phyloP scores from a whole-genome alignment of 2,329 filamentous ascomycete genomes.

The Sporothrix protearum region DNA sequence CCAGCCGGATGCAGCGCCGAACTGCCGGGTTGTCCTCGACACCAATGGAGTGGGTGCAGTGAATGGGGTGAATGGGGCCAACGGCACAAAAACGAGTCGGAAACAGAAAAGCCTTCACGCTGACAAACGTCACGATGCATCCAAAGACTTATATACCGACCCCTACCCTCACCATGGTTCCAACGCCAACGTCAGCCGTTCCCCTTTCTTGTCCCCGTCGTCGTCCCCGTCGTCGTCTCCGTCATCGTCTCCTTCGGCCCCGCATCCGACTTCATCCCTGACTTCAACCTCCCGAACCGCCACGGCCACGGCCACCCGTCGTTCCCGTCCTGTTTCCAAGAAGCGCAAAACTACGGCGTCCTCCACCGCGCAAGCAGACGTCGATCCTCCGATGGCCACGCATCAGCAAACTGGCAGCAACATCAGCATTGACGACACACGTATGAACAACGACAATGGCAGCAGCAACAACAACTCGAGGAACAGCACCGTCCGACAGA shows the following conservation, averaged over 20 bases:
- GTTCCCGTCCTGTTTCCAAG: neutral
- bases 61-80: neutral
- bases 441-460: neutral
- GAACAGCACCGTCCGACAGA: constrained; percentile 31
- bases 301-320: neutral
- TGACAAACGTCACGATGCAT: neutral
- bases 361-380: neutral
- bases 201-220: neutral
- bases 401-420: constrained; percentile 1
- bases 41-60: too few relatives aligned
- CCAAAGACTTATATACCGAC: neutral
- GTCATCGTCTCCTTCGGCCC: neutral
- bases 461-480: neutral
- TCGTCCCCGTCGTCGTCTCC: neutral
- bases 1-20: constrained; percentile 16
- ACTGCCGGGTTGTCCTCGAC: neutral
- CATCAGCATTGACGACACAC: neutral
- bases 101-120: neutral
- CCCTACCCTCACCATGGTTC: neutral
- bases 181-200: neutral
- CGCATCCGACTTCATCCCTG: neutral
- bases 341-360: neutral
- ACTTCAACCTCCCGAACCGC: too few relatives aligned
- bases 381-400: constrained; percentile 7
- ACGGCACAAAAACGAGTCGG: neutral